Base-by-base conservation (phyloP, 495 filamentous ascomycete species). In the Hypoxylon lenormandii region DNA sequence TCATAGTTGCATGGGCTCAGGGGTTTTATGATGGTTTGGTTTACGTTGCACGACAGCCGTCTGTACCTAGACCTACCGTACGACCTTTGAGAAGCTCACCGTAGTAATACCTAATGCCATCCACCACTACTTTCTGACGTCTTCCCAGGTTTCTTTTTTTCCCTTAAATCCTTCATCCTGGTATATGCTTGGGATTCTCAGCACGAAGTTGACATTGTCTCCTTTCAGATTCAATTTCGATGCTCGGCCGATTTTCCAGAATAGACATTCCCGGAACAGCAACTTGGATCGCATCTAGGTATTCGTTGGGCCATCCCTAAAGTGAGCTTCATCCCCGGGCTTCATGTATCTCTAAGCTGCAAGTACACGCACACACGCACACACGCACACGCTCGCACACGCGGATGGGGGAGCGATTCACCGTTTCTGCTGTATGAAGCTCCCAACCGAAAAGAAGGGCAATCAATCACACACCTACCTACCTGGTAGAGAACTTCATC, bases 31-130 rank as follows among this genome's bases (percentile, higher is more conserved):
- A 53, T 72, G 59, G 50, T 69, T 67, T 69, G 64, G 50, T 33
- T 33, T 33, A 68, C 16, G 69, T 72, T 64, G 59, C 64, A 72
- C 69, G 50, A 49, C 69, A 72, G 64, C 69, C 59, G 64, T 59
- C 67, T 64, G 64, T 69, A 45, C 42, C 7, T 45, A 64, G 64
- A 72, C 69, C 36, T 56, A 59, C 60, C 64, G 69, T 69, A 49
- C 64, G 60, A 72, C 69, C 22, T 68, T 53, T 46, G 43, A n/a
- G n/a, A 63, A 66, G 58, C 68, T 71, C 48, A 60, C 57, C 68
- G 58, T 63, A 59, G 47, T 21, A 54, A 63, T 58, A 33, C 30
- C 30, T 33, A 52, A 16, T 18, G 30, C 50, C 63, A 50, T 63
- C 46, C 38, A 21, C 46, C 47, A 37, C 46, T 51, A 43, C 49